Base-by-base conservation (phyloP, 306 rosid genomes). In the Quercus robur region DNA sequence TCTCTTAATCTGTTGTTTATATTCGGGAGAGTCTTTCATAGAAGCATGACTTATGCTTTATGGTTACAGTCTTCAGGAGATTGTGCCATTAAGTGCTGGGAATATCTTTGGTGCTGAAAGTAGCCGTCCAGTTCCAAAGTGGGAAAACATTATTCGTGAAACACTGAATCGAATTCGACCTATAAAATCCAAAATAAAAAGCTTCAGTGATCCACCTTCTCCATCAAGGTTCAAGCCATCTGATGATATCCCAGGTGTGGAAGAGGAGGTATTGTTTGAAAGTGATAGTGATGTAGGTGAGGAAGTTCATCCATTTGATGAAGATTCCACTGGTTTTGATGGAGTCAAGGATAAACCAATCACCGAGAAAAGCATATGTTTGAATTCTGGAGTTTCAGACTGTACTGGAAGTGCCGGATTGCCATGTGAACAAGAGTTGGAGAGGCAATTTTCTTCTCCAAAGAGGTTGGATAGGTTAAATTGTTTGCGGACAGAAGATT, bases 201-300 rank as follows among this genome's bases (percentile, higher is more conserved):
- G 91, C 81, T 94, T 88, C 61, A 94, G 97, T 52, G 98, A 92
- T 79, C 98, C 98, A 71, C 97, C 97, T 19, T 91, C 98, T 9
- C 98, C 98, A 19, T 92, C 97, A 73, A 94, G 89, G 72, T 94
- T 83, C 77, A 94, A 88, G 86, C 95, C 91, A 78, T 75, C 83
- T 21, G 89, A 85, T 26, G 95, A 92, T 71, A 70, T 78, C 66
- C 85, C 94, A 8, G 87, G 86, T 80, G 75, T 90, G 49, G 97
- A 91, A 80, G 98, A 90, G 85, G 98, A 94, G 77, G 82, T 88
- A 12, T 68, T 88, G 58, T 77, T 85, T 35, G 94, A 91, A 82
- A 92, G 91, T 84, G 98, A 94, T 35, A 81, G 92, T 77, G 98
- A 94, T 70, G 59, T 86, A 71, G 97, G 98, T 23, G 92, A 90